Evolutionary conservation across 345 rosid genomes (phyloP), one percentile per base, ranked within the genome.

Genomic region (Melaleuca alternifolia): DNA sequence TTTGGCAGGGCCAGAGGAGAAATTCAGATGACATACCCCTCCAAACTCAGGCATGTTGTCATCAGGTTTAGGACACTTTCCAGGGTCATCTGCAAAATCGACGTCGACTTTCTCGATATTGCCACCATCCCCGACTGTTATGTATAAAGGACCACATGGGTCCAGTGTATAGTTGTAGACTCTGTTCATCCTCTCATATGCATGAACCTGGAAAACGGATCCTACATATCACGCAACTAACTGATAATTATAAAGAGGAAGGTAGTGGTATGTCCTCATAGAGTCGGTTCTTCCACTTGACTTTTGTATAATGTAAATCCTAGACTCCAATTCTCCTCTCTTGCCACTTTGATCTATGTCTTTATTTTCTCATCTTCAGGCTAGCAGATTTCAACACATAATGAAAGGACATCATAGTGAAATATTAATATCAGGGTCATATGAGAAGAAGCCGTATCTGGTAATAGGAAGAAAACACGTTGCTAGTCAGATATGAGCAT

Each of bases 41-140:
- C 98, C 97, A 18, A 93, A 87, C 91, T 96, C 98, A 0, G 96
- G 98, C 24, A 77, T 37, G 88, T 95, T 95, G 85, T 93, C 94
- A 51, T 87, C 88, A 10, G 95, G 89, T 6, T 95, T 91, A 81
- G 99, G 99, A 87, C 98, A 95, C 82, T 94, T 94, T 82, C 93
- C 96, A 79, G 93, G 93, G 56, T 95, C 95, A 86, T 95, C 98
- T 37, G 98, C 98, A 88, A 90, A 91, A 77, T 93, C 93, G 0
- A 96, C 95, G 41, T 93, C 94, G 51, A 95, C 91, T 87, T 95
- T 87, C 90, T 96, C 99, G 20, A 95, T 95, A 86, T 97, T 96
- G 57, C 98, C 99, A 54, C 96, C 96, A 88, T 97, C 99, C 86
- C 98, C 99, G 14, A 96, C 93, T 41, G 93, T 93, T 88, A 96